Evolutionary conservation across 2,329 filamentous ascomycete species (phyloP), one percentile per base, ranked within the genome.

Genomic region (Colletotrichum ledebouriae): DNA sequence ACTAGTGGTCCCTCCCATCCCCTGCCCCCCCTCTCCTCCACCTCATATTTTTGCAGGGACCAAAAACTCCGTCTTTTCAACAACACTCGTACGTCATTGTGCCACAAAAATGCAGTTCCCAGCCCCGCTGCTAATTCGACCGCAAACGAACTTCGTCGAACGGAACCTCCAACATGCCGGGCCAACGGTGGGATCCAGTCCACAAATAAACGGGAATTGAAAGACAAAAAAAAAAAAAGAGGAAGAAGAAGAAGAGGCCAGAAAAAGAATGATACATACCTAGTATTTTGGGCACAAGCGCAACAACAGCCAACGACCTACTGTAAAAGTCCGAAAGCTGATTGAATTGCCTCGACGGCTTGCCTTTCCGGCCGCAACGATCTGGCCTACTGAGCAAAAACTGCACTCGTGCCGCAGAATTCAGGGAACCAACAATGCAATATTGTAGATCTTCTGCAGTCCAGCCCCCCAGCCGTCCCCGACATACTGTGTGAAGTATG

Each of bases 11-110:
- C 55, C 7, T 33, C 55, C n/a, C 10, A 20, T 17, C 11, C 20
- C 20, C 22, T n/a, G 29, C 2, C 29, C 55, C 7, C 17, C 55
- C n/a, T 4, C 13, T 17, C 11, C 20, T 11, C 22, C 20, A 41
- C n/a, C 5, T 29, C 29, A 9, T 33, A 39, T 42, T 53, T 55
- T 34, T 22, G 25, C 15, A 61, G 22, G 33, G 39, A 46, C 33
- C 34, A 13, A 29, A 37, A 17, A 39, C 47, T 47, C 29, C 41
- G 49, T 22, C 47, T 53, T 25, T 29, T 53, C 7, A 7, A 11
- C 17, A 34, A 22, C 9, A 15, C 11, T 39, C 37, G 37, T 63
- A 56, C 65, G 65, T 68, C 65, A 68, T 59, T 42, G 25, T 64
- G 47, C 13, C 37, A 39, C 25, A 22, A 5, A n/a, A 34, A 22